phyloP scores from a whole-genome alignment of 2,329 filamentous ascomycete genomes.

The Berkeleyomyces basicola region DNA sequence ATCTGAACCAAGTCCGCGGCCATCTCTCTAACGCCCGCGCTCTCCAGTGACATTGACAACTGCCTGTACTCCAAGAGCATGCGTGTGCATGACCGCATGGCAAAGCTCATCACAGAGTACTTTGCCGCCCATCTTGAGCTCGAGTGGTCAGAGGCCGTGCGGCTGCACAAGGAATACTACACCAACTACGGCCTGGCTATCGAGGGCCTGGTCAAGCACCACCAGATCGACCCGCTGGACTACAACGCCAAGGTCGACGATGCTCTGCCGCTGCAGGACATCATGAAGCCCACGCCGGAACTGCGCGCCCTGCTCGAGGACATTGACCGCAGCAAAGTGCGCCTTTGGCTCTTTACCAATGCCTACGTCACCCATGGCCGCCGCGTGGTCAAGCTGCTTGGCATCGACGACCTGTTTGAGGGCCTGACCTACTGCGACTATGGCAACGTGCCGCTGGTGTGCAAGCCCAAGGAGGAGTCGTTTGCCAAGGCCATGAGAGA shows the following conservation, averaged over 20 bases:
- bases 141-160: slow-evolving; percentile 58
- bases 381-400: slow-evolving; percentile 64
- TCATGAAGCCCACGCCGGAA: slow-evolving; percentile 63
- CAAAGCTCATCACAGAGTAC: slow-evolving; percentile 54
- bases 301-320: slow-evolving; percentile 63
- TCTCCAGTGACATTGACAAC: slow-evolving; percentile 87
- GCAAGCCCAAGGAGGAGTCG: slow-evolving; percentile 74
- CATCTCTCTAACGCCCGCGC: background rate
- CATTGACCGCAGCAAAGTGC: slow-evolving; percentile 70
- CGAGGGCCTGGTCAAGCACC: slow-evolving; percentile 81
- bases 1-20: background rate
- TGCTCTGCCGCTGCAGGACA: slow-evolving; percentile 68
- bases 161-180: slow-evolving; percentile 85
- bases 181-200: slow-evolving; percentile 93
- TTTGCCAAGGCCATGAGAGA: slow-evolving; percentile 79
- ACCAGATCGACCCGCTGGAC: slow-evolving; percentile 85
- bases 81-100: slow-evolving; percentile 81
- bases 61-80: slow-evolving; percentile 82
- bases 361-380: slow-evolving; percentile 81
- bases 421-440: slow-evolving; percentile 95
- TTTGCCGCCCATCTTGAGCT: slow-evolving; percentile 56
- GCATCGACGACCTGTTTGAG: slow-evolving; percentile 78
- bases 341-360: slow-evolving; percentile 89
- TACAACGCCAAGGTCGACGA: slow-evolving; percentile 95
- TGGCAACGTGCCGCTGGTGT: slow-evolving; percentile 51